A percentile compares a stretch with the other conserved stretches of the same genome.
Evolutionary conservation across 2,329 filamentous ascomycete species (phyloP).

Genomic region (Beauveria varroae): DNA sequence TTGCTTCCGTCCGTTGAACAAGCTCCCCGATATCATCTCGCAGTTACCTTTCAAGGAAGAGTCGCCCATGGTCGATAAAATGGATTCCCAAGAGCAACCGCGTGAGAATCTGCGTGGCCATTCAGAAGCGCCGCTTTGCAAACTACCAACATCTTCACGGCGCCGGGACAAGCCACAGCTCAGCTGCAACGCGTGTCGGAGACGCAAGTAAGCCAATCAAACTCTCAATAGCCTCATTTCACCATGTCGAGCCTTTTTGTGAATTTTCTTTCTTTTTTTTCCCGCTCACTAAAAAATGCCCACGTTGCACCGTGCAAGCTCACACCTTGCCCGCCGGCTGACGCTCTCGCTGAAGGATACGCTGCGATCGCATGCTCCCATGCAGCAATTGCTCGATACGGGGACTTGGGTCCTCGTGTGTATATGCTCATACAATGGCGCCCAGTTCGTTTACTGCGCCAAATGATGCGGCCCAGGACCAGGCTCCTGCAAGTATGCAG

Average conservation of each 20-base stretch:
- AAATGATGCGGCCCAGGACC: not conserved
- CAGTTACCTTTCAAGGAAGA: too few relatives aligned
- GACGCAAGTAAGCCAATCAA: conserved; percentile 23
- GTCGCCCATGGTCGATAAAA: not conserved
- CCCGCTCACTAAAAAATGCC: too few relatives aligned
- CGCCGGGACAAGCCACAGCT: conserved; percentile 27
- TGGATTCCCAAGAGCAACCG: not conserved
- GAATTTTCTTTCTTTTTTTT: not conserved
- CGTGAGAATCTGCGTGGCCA: not conserved
- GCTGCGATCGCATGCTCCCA: conserved; percentile 20
- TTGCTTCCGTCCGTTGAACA: too few relatives aligned
- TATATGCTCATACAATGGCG: conserved; percentile 13
- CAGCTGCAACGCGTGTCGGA: conserved; percentile 27
- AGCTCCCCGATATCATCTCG: too few relatives aligned
- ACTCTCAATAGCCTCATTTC: too few relatives aligned
- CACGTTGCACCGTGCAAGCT: too few relatives aligned
- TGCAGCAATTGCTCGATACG: conserved; percentile 18
- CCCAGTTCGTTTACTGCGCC: not conserved
- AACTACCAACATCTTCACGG: conserved; percentile 9
- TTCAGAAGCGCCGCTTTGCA: not conserved
- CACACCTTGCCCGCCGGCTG: not conserved
- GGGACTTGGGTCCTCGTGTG: conserved; percentile 15
- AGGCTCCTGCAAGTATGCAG: not conserved
- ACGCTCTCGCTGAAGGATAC: conserved; percentile 12
- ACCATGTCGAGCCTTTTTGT: not conserved